Evolutionary conservation across 1,284 basidiomycete species (phyloP), one percentile per base, ranked within the genome.

Genomic region (Agroathelia rolfsii): DNA sequence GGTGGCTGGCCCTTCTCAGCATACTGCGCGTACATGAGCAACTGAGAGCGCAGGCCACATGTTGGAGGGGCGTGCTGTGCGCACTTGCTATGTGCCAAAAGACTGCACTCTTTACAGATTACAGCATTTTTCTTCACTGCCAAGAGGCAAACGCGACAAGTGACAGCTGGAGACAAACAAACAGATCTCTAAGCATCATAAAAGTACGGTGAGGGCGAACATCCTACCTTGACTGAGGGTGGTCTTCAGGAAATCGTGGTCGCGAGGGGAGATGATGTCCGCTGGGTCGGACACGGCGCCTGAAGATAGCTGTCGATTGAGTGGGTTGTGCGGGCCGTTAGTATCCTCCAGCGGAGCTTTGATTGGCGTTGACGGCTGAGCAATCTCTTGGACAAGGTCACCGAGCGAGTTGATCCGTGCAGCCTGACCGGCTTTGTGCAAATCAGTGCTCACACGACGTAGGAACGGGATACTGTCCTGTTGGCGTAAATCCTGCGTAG

Each of bases 391-490:
- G 66, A 59, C 44, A 62, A 56, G 32, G 80, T 76, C 30, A 76
- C 49, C 43, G 69, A 52, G 38, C 37, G 56, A 64, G 7, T 80
- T 59, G 43, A 70, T 69, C 32, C 69, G 71, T 30, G 70, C 61
- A 26, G 62, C 66, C 30, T 83, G n/a, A n/a, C n/a, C 80, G 17
- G 72, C 64, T 48, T 81, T 80, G 38, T 84, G 80, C 35, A 87
- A 53, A 46, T 93, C 89, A 39, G 77, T 69, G 52, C 86, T 93
- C 51, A 94, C 82, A 3, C 92, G 78, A 12, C 87, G 79, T 13
- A 94, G 64, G 66, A 94, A 95, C 3, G 92, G 92, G 22, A 96
- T 85, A 45, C 86, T 92, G 49, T 96, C 93, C 52, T 95, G 86
- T 22, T 82, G 82, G 13, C 85, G 80, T 14, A 90, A 58, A 40